These are phyloP conservation scores for Syncephalastrum monosporum DNA, from an alignment of 371 early-diverging fungal species.

Conservation along the genomic window DNA sequence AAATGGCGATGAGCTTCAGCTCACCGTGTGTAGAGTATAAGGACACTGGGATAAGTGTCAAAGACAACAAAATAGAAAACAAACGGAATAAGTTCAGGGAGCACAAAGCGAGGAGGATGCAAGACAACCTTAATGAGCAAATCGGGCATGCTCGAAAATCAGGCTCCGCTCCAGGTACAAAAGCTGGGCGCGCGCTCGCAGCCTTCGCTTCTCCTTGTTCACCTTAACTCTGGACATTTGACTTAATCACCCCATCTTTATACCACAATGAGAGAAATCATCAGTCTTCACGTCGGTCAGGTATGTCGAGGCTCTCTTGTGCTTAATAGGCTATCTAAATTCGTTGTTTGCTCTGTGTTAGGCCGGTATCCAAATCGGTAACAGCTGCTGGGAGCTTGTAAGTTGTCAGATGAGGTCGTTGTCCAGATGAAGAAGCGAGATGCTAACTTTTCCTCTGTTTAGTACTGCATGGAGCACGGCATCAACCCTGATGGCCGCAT, in stretches of 20 bases:
- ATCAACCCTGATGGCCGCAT: constrained; percentile 89
- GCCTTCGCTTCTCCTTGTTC: constrained; percentile 16
- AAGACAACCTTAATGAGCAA: too few species aligned
- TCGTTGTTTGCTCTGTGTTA: constrained; percentile 30
- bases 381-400: constrained; percentile 97
- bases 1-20: too few species aligned
- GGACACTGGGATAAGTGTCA: too few species aligned
- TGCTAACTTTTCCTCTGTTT: neutral
- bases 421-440: neutral
- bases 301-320: neutral
- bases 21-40: too few species aligned
- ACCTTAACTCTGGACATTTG: constrained; percentile 20
- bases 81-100: too few species aligned
- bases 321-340: too few species aligned
- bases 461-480: constrained; percentile 95
- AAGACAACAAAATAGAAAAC: too few species aligned
- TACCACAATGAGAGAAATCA: constrained; percentile 92
- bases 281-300: constrained; percentile 90
- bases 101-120: too few species aligned
- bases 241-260: constrained; percentile 4
- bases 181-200: too few species aligned
- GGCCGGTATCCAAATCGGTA: constrained; percentile 99
- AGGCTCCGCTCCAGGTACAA: too few species aligned
- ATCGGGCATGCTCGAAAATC: too few species aligned
- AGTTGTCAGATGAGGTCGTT: constrained; percentile 2